Conservation (phyloP, 257 asterid genomes). For the Solanum bukasovii region DNA sequence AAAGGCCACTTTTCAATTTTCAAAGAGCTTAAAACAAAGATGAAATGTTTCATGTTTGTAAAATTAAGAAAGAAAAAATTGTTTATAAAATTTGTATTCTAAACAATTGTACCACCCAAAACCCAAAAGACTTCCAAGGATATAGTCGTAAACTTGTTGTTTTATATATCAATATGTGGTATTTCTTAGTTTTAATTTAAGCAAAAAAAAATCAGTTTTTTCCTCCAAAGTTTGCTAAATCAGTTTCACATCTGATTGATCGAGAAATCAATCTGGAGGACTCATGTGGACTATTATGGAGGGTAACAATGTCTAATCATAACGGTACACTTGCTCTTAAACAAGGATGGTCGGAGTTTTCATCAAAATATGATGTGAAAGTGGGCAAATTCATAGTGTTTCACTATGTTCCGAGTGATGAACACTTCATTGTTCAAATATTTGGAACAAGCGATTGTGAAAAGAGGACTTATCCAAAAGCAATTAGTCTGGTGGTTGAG, state of each 20-base stretch:
- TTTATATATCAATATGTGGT: neutral
- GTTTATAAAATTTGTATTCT: no score
- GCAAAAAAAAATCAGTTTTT: slow-evolving; percentile 29
- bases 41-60: neutral
- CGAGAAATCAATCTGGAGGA: slow-evolving; percentile 37
- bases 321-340: slow-evolving; percentile 22
- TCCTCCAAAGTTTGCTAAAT: slow-evolving; percentile 39
- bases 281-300: slow-evolving; percentile 28
- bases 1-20: neutral
- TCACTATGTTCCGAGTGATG: neutral
- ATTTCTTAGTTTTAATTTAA: neutral
- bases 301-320: slow-evolving; percentile 14
- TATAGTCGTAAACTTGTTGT: no score
- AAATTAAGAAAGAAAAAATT: neutral
- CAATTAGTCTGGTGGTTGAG: no score
- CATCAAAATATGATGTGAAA: slow-evolving; percentile 19
- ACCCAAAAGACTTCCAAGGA: neutral
- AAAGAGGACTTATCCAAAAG: no score
- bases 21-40: neutral
- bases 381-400: slow-evolving; percentile 31
- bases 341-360: slow-evolving; percentile 51
- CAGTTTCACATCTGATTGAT: slow-evolving; percentile 11
- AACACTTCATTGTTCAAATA: no score
- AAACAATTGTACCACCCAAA: neutral
- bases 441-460: no score